phyloP scores from a whole-genome alignment of 1,284 basidiomycete genomes.

The Melanopsichium pennsylvanicum region DNA sequence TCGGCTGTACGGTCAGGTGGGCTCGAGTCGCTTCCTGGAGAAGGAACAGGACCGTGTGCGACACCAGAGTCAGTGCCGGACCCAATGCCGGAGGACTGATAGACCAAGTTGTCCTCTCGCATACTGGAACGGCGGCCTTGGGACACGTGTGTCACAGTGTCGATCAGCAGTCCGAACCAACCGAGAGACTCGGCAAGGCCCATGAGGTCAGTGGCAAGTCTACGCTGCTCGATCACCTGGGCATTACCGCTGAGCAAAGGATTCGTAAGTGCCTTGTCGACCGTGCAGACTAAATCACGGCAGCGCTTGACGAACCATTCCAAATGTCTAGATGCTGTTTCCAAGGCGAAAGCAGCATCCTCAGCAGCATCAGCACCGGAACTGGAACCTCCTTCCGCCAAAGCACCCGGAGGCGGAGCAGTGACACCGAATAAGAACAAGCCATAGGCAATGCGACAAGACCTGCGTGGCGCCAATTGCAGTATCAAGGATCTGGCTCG shows the following conservation, averaged over 20 bases:
- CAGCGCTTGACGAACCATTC: slow-evolving; percentile 45
- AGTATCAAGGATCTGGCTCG: slow-evolving; percentile 36
- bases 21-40: slow-evolving; percentile 8
- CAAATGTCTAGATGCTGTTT: slow-evolving; percentile 41
- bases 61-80: slow-evolving; percentile 38
- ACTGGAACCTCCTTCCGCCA: slow-evolving; percentile 31
- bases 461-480: slow-evolving; percentile 38
- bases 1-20: slow-evolving; percentile 35
- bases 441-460: slow-evolving; percentile 39
- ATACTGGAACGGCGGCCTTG: slow-evolving; percentile 37
- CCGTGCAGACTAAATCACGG: slow-evolving; percentile 27
- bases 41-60: slow-evolving; percentile 11
- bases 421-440: slow-evolving; percentile 46
- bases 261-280: slow-evolving; percentile 33
- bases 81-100: slow-evolving; percentile 26
- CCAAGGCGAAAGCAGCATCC: slow-evolving; percentile 44
- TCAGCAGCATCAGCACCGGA: slow-evolving; percentile 42
- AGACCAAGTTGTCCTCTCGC: slow-evolving; percentile 39
- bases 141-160: slow-evolving; percentile 42
- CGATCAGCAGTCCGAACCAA: slow-evolving; percentile 47
- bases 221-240: slow-evolving; percentile 23
- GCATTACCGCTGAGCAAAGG: slow-evolving; percentile 25
- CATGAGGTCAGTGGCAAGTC: slow-evolving; percentile 38
- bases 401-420: slow-evolving; percentile 37
- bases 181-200: slow-evolving; percentile 43